These are phyloP conservation scores for Paramecium sonneborni DNA, from an alignment of 73 alveolate species.

Conservation along the genomic window DNA sequence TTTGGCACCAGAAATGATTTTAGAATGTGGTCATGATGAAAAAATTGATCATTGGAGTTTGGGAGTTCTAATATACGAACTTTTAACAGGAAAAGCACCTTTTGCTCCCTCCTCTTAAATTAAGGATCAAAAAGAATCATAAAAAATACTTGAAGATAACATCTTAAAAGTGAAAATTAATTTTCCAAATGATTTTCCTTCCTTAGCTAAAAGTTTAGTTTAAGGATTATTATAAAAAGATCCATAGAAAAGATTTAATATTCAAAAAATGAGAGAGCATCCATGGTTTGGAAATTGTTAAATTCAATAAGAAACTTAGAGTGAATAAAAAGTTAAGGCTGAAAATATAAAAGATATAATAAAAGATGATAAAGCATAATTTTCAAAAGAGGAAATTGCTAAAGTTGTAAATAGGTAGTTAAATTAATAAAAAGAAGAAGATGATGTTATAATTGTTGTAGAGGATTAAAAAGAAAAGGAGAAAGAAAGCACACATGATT, in stretches of 20 bases:
- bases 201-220: constrained; percentile 73
- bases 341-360: constrained; percentile 23
- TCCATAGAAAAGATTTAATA: constrained; percentile 73
- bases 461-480: neutral
- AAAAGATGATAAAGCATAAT: constrained; percentile 12
- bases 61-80: constrained; percentile 80
- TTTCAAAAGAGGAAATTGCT: constrained; percentile 40
- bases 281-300: constrained; percentile 76
- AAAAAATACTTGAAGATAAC: constrained; percentile 61
- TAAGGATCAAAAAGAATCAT: constrained; percentile 37
- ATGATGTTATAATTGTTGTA: constrained; percentile 30
- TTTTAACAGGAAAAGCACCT: constrained; percentile 84
- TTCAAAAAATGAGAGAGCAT: constrained; percentile 76
- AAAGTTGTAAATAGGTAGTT: constrained; percentile 39
- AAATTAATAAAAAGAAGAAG: constrained; percentile 1
- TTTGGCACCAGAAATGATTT: constrained; percentile 76
- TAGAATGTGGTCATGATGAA: constrained; percentile 77
- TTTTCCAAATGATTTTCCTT: constrained; percentile 77
- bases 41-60: constrained; percentile 84
- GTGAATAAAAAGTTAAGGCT: constrained; percentile 50
- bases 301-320: constrained; percentile 57
- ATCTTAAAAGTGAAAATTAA: constrained; percentile 67
- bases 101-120: constrained; percentile 69
- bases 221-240: constrained; percentile 68
- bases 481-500: neutral